These are phyloP conservation scores for Magnolia sinica DNA, from an alignment of 164 flowering plant genomes.

Conservation along the genomic window DNA sequence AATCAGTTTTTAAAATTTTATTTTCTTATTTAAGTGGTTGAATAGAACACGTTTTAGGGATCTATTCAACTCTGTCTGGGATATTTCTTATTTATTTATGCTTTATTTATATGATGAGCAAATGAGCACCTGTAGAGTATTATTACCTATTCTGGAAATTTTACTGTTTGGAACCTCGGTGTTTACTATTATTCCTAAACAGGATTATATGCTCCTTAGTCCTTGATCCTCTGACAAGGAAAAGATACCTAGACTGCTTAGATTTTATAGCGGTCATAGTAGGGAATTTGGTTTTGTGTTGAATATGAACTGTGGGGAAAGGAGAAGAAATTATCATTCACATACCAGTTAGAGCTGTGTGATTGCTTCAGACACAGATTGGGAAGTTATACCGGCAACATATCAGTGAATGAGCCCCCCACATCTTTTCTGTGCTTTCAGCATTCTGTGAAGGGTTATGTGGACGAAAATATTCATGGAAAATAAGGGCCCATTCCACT, in stretches of 20 bases:
- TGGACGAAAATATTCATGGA: not conserved
- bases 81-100: too few species aligned
- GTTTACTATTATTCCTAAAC: too few species aligned
- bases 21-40: too few species aligned
- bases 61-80: too few species aligned
- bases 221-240: not conserved
- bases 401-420: not conserved
- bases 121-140: too few species aligned
- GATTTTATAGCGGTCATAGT: not conserved
- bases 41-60: too few species aligned
- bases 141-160: too few species aligned
- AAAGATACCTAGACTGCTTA: not conserved
- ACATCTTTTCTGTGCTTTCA: not conserved
- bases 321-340: not conserved
- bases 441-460: not conserved
- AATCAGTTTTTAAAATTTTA: too few species aligned
- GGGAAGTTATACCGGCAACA: not conserved
- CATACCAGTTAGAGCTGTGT: not conserved
- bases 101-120: too few species aligned
- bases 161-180: too few species aligned
- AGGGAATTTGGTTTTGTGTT: not conserved
- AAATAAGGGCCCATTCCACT: not conserved
- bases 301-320: too few species aligned
- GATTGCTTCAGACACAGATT: not conserved
- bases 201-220: too few species aligned